These are phyloP conservation scores for Selaginella tamariscina DNA, from an alignment of 75 land plant species.

Conservation along the genomic window DNA sequence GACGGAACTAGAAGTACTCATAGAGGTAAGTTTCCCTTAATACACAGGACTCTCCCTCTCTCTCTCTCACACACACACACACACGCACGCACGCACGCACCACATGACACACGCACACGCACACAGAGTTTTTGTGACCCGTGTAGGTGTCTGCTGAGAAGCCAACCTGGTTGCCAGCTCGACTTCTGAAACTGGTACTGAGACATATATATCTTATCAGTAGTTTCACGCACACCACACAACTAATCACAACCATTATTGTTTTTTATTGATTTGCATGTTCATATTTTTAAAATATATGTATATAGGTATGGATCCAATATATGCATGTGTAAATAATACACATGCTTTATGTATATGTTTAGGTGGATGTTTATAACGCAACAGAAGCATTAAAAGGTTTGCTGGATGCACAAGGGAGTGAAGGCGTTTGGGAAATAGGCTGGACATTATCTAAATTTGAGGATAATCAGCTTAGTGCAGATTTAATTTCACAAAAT, in stretches of 20 bases:
- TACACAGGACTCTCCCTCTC: too few species aligned
- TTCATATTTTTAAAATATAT: too few species aligned
- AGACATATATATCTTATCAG: too few species aligned
- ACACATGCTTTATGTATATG: constrained; percentile 4
- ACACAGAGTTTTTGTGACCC: too few species aligned
- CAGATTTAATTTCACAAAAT: not conserved
- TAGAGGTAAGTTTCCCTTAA: constrained; percentile 67
- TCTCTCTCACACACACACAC: constrained; percentile 3
- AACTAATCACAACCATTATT: not conserved
- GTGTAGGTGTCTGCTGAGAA: too few species aligned
- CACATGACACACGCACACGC: too few species aligned
- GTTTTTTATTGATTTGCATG: not conserved
- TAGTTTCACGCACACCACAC: too few species aligned
- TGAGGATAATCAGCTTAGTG: constrained; percentile 16
- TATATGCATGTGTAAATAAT: too few species aligned
- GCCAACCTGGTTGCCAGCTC: constrained; percentile 31
- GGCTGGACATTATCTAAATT: constrained; percentile 68
- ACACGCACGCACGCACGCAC: too few species aligned
- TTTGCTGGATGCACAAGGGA: constrained; percentile 49
- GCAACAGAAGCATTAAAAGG: constrained; percentile 54
- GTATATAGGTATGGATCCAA: too few species aligned
- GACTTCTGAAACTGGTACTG: constrained; percentile 30
- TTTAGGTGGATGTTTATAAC: constrained; percentile 47
- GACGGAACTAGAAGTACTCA: constrained; percentile 51
- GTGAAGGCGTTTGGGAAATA: constrained; percentile 59